These are phyloP conservation scores for Malus fusca DNA, from an alignment of 306 rosid genomes.

Conservation along the genomic window DNA sequence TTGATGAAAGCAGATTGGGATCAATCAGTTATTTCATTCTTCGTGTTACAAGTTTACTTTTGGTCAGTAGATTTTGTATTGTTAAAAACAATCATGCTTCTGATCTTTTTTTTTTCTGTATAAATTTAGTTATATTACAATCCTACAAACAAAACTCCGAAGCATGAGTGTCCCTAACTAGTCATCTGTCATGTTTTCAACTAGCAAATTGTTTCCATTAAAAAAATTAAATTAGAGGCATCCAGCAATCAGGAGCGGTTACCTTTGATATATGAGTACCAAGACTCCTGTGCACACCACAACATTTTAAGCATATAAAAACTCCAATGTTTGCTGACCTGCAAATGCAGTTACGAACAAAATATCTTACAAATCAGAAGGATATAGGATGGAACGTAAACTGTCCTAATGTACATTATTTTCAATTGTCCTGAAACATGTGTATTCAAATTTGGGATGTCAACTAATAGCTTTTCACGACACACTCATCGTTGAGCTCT, in stretches of 20 bases:
- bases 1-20: neutral
- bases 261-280: constrained; percentile 98
- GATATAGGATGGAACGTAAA: neutral
- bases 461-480: constrained; percentile 3
- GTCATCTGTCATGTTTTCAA: neutral
- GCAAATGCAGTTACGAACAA: constrained; percentile 24
- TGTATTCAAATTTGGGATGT: neutral
- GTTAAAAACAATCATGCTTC: neutral
- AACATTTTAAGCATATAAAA: constrained; percentile 90
- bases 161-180: neutral
- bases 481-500: no score
- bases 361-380: neutral
- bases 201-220: neutral
- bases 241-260: constrained; percentile 4
- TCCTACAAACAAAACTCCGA: neutral
- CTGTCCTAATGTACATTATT: neutral
- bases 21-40: neutral
- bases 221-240: neutral
- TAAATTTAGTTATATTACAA: neutral
- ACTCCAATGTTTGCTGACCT: constrained; percentile 98
- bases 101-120: neutral
- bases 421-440: constrained; percentile 16
- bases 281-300: constrained; percentile 94
- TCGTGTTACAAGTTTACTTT: neutral
- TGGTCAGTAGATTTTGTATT: neutral